phyloP scores from a whole-genome alignment of 2,329 filamentous ascomycete species.

The Cordyceps cateniannulata region DNA sequence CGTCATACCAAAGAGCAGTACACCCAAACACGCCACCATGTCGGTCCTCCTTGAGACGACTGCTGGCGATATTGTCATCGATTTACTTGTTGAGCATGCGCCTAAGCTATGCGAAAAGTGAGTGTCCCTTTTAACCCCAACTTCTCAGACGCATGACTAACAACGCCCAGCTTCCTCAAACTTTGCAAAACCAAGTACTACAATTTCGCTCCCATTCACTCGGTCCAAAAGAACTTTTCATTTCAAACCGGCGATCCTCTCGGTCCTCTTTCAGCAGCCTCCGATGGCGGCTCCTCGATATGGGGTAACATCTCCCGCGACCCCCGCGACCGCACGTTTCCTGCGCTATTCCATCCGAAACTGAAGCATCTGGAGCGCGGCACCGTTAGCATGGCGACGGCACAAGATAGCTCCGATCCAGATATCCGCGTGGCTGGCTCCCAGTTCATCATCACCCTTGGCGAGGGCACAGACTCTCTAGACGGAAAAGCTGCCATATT shows the following conservation, averaged over 20 bases:
- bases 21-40: constrained; percentile 46
- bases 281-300: constrained; percentile 88
- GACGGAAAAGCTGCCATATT: constrained; percentile 95
- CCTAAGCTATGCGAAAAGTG: constrained; percentile 94
- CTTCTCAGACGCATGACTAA: constrained; percentile 27
- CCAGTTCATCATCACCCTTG: constrained; percentile 90
- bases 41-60: constrained; percentile 92
- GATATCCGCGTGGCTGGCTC: constrained; percentile 79
- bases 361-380: constrained; percentile 84
- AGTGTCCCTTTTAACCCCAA: constrained; percentile 31
- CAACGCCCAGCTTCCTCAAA: constrained; percentile 69
- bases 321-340: constrained; percentile 67
- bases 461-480: constrained; percentile 81
- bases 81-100: constrained; percentile 81
- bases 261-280: constrained; percentile 74
- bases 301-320: constrained; percentile 73
- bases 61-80: constrained; percentile 88
- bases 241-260: constrained; percentile 95
- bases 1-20: neutral
- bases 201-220: constrained; percentile 91
- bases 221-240: constrained; percentile 89
- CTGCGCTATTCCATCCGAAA: constrained; percentile 78
- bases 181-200: constrained; percentile 99
- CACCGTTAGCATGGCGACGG: constrained; percentile 97
- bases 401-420: constrained; percentile 65